A percentile compares a stretch with the other conserved stretches of the same genome.
These are phyloP conservation scores for Yamadazyma trypodendri DNA, from an alignment of 1,139 yeast genomes.

Conservation along the genomic window DNA sequence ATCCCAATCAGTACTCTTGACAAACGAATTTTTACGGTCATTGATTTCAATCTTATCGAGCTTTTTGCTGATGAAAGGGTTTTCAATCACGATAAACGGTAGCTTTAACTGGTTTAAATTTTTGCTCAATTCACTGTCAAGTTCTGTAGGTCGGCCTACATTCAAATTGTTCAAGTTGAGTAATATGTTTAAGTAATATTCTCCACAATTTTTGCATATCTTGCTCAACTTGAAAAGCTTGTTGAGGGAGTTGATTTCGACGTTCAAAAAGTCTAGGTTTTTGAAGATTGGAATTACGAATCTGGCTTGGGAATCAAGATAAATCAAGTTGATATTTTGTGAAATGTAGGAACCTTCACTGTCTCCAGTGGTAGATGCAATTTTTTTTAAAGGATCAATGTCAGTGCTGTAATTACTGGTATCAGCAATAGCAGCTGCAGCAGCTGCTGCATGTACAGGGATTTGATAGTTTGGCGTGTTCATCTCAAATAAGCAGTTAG, in stretches of 20 bases:
- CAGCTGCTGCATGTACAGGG: neutral
- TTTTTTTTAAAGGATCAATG: neutral
- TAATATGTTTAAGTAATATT: conserved; percentile 28
- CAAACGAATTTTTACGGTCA: conserved; percentile 12
- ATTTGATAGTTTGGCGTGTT: conserved; percentile 3
- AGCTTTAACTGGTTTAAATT: conserved; percentile 13
- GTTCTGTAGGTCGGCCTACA: conserved; percentile 1
- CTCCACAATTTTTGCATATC: conserved; percentile 40
- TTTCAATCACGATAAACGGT: conserved; percentile 39
- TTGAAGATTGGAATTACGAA: conserved; percentile 37
- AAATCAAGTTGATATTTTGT: conserved; percentile 15
- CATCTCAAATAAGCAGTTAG: conserved; percentile 29
- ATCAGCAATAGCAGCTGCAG: neutral
- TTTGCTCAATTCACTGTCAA: conserved; percentile 1
- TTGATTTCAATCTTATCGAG: conserved; percentile 1
- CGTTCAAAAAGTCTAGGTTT: conserved; percentile 16
- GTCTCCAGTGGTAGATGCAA: neutral
- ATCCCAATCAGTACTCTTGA: conserved; percentile 36
- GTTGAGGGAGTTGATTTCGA: conserved; percentile 9
- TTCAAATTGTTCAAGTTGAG: conserved; percentile 24
- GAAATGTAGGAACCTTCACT: conserved; percentile 1
- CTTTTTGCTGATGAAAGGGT: conserved; percentile 29
- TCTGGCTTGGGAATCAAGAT: conserved; percentile 35
- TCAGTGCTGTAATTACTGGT: neutral
- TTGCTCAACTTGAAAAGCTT: conserved; percentile 29